Conservation (phyloP, 164 flowering plant species). For the Akebia trifoliata region DNA sequence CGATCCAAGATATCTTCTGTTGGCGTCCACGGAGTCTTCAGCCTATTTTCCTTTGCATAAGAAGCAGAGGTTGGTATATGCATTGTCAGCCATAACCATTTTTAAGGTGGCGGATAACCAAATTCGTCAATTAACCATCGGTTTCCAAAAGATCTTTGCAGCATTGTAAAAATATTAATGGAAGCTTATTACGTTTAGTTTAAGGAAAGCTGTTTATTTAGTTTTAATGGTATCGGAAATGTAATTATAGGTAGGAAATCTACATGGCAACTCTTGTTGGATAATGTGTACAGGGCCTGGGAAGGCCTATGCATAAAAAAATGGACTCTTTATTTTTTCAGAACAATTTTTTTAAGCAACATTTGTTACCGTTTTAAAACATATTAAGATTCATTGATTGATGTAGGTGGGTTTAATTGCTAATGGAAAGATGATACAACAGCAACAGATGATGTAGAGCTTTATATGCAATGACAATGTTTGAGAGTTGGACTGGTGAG, state of each 20-base stretch:
- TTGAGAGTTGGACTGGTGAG: too few relatives aligned
- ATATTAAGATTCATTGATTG: too few relatives aligned
- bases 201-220: constrained; percentile 7
- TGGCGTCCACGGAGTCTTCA: neutral
- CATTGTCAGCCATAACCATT: neutral
- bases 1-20: neutral
- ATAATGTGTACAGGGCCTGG: too few relatives aligned
- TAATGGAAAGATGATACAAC: too few relatives aligned
- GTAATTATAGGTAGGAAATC: constrained; percentile 12
- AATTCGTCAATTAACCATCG: neutral
- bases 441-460: too few relatives aligned
- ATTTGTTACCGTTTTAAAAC: too few relatives aligned
- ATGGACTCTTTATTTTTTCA: too few relatives aligned
- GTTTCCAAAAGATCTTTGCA: constrained; percentile 1
- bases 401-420: too few relatives aligned
- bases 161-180: neutral
- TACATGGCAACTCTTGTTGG: too few relatives aligned
- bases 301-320: too few relatives aligned
- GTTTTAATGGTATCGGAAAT: constrained; percentile 6
- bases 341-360: too few relatives aligned
- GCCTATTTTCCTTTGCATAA: neutral
- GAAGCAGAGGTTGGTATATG: neutral
- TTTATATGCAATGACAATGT: too few relatives aligned
- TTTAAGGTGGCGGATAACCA: neutral
- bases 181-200: neutral